Percentiles rank a stretch among this genome's conserved stretches.
These are phyloP conservation scores for Fusarium ramigenum DNA, from an alignment of 2,329 filamentous ascomycete genomes.

Conservation along the genomic window DNA sequence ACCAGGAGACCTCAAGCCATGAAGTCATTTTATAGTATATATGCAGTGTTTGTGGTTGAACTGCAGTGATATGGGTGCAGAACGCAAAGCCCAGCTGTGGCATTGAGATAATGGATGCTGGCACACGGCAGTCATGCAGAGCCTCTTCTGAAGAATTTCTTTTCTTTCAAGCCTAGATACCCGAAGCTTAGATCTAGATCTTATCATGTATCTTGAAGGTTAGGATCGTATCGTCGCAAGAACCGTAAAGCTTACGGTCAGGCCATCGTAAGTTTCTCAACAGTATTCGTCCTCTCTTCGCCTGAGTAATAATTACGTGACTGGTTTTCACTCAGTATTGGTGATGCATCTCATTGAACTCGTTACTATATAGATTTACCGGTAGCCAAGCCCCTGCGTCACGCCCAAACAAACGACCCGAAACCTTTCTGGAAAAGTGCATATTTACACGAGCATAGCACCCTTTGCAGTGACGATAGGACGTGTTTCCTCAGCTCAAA, in stretches of 20 bases:
- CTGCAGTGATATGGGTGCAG: no score
- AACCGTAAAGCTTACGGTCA: not conserved
- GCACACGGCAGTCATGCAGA: not conserved
- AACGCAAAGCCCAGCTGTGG: not conserved
- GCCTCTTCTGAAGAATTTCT: not conserved
- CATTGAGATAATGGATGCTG: not conserved
- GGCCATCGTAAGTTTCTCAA: not conserved
- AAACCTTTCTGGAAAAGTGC: not conserved
- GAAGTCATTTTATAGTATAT: not conserved
- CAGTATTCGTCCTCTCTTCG: not conserved
- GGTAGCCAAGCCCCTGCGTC: not conserved
- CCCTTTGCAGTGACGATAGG: not conserved
- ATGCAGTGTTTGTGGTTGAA: not conserved
- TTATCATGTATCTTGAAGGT: not conserved
- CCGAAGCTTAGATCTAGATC: not conserved
- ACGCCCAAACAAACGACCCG: not conserved
- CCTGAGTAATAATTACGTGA: not conserved
- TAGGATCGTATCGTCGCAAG: not conserved
- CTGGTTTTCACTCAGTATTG: not conserved
- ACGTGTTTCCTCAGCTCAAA: not conserved
- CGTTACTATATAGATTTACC: not conserved
- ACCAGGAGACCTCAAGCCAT: not conserved
- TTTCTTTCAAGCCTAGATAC: not conserved
- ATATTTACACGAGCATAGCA: not conserved
- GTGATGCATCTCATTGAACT: not conserved